Evolutionary conservation across 371 early-diverging fungal species (phyloP).

Genomic region (Mucor piriformis): DNA sequence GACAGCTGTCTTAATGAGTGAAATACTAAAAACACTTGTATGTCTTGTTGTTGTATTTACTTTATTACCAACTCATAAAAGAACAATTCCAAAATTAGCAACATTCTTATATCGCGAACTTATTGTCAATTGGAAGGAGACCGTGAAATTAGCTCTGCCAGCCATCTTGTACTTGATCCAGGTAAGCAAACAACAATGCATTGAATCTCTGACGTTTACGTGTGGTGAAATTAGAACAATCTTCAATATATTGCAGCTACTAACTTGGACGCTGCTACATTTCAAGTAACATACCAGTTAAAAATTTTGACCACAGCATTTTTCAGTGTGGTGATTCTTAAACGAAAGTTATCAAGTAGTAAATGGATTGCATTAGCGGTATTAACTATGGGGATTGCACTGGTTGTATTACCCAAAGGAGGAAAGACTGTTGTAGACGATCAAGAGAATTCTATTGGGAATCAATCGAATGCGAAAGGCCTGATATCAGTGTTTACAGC

Average conservation of each 20-base stretch:
- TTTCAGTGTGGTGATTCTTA: conserved; percentile 81
- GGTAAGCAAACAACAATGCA: conserved; percentile 11
- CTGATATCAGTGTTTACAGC: conserved; percentile 76
- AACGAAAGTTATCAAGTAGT: conserved; percentile 56
- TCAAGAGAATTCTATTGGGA: conserved; percentile 27
- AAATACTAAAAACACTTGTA: conserved; percentile 74
- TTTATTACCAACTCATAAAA: conserved; percentile 7
- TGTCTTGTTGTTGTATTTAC: conserved; percentile 59
- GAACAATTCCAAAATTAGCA: conserved; percentile 14
- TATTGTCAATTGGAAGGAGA: conserved; percentile 29
- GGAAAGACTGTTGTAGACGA: conserved; percentile 9
- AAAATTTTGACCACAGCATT: conserved; percentile 94
- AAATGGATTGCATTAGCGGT: conserved; percentile 83
- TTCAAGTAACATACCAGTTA: conserved; percentile 93
- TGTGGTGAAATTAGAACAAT: conserved; percentile 62
- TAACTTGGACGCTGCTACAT: conserved; percentile 87
- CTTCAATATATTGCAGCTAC: conserved; percentile 88
- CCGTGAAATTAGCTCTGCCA: conserved; percentile 70
- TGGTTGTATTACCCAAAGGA: conserved; percentile 71
- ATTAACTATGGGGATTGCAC: conserved; percentile 81
- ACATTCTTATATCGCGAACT: conserved; percentile 26
- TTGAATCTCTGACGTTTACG: not conserved
- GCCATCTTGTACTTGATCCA: conserved; percentile 88
- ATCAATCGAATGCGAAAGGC: conserved; percentile 46
- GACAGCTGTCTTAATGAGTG: conserved; percentile 84